Evolutionary conservation across 1,284 basidiomycete genomes (phyloP).

Genomic region (Puccinia coronata): DNA sequence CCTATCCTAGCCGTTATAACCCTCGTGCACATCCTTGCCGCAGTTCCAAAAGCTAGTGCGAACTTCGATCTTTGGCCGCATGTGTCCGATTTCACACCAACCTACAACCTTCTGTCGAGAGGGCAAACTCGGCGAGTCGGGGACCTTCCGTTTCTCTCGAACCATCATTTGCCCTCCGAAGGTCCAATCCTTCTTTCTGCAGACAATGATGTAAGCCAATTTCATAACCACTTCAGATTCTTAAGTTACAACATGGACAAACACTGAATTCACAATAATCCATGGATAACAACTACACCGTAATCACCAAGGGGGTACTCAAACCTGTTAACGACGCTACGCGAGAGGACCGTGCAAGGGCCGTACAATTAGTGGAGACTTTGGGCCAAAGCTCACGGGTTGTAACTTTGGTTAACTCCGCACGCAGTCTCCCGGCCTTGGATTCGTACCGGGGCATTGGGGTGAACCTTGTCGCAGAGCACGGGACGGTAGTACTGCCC

Average conservation of each 20-base stretch:
- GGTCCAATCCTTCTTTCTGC: background rate
- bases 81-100: background rate
- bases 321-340: too few species aligned
- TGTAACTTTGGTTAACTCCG: background rate
- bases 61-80: too few species aligned
- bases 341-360: background rate
- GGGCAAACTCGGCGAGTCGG: too few species aligned
- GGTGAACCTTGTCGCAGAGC: background rate
- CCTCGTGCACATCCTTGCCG: too few species aligned
- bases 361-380: background rate
- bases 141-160: background rate
- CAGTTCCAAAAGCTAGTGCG: too few species aligned
- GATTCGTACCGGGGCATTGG: background rate
- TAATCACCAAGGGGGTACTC: background rate
- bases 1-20: too few species aligned
- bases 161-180: background rate
- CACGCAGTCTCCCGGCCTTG: background rate
- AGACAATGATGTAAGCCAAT: conserved; percentile 5
- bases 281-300: background rate
- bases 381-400: background rate
- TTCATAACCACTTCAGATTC: background rate
- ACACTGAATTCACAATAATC: background rate
- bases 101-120: background rate
- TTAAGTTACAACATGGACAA: background rate
- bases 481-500: background rate